phyloP scores from a whole-genome alignment of 257 asterid species.

The Capsicum chinense region DNA sequence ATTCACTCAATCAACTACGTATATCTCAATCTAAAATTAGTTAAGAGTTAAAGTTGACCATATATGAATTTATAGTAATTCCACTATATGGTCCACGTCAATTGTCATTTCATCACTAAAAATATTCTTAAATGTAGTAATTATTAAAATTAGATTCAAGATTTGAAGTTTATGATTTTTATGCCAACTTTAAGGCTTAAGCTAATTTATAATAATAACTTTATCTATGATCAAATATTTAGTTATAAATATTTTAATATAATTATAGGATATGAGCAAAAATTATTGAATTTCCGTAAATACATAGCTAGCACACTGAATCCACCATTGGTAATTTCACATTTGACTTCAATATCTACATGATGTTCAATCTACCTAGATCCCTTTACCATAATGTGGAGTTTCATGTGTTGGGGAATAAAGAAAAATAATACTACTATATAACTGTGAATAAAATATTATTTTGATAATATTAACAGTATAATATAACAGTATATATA shows the following conservation, averaged over 20 bases:
- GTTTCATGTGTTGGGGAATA: too few relatives aligned
- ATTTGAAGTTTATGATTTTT: neutral
- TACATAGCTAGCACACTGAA: too few relatives aligned
- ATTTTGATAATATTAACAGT: too few relatives aligned
- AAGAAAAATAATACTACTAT: too few relatives aligned
- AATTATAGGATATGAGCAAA: too few relatives aligned
- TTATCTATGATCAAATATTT: too few relatives aligned
- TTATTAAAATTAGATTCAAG: neutral
- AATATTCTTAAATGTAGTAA: neutral
- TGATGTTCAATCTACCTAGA: neutral
- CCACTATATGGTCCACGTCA: neutral
- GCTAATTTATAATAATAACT: too few relatives aligned
- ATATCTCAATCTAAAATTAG: neutral
- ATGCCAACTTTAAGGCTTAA: too few relatives aligned
- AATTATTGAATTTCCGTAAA: too few relatives aligned
- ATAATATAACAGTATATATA: too few relatives aligned
- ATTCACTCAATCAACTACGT: conserved; percentile 8
- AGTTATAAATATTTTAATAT: neutral
- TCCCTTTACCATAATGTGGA: neutral
- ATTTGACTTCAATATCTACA: neutral
- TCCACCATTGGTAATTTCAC: neutral
- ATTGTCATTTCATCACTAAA: neutral
- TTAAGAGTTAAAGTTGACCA: neutral
- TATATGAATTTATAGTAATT: neutral
- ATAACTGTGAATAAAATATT: too few relatives aligned